A percentile compares a stretch with the other conserved stretches of the same genome.
Conservation (phyloP, 768 basidiomycete genomes). For the Naganishia antarctica region DNA sequence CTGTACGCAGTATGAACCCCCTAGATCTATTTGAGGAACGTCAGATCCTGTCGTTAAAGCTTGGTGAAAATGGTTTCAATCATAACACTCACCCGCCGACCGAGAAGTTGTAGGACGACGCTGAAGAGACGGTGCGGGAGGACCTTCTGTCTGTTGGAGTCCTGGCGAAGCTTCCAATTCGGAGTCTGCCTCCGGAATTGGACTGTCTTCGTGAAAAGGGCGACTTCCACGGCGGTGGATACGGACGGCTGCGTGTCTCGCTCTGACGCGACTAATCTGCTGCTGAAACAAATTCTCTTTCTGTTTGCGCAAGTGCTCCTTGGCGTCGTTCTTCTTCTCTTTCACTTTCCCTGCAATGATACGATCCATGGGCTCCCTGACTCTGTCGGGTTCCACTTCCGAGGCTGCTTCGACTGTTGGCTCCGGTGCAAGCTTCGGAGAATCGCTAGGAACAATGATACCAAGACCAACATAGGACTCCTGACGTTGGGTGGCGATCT, state of each 20-base stretch:
- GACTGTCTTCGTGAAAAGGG: too few species aligned
- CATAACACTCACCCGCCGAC: background rate
- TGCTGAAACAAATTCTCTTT: slow-evolving; percentile 1
- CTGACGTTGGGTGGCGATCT: background rate
- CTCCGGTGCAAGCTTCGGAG: background rate
- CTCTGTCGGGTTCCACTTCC: too few species aligned
- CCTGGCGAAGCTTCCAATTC: background rate
- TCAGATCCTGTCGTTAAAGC: background rate
- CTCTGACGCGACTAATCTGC: too few species aligned
- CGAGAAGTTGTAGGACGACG: background rate
- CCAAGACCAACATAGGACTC: background rate
- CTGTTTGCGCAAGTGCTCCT: background rate
- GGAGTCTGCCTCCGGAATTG: background rate
- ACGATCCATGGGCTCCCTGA: slow-evolving; percentile 9
- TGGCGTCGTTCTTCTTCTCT: slow-evolving; percentile 1
- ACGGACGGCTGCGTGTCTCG: too few species aligned
- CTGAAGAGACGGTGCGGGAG: background rate
- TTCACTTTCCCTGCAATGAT: background rate
- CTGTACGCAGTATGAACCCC: background rate
- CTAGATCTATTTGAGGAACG: background rate
- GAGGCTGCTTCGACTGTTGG: background rate
- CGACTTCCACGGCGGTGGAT: too few species aligned
- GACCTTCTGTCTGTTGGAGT: background rate
- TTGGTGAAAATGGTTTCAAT: background rate
- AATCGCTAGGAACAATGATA: background rate